A percentile compares a stretch with the other conserved stretches of the same genome.
phyloP scores from a whole-genome alignment of 257 asterid genomes.

The Catharanthus roseus region DNA sequence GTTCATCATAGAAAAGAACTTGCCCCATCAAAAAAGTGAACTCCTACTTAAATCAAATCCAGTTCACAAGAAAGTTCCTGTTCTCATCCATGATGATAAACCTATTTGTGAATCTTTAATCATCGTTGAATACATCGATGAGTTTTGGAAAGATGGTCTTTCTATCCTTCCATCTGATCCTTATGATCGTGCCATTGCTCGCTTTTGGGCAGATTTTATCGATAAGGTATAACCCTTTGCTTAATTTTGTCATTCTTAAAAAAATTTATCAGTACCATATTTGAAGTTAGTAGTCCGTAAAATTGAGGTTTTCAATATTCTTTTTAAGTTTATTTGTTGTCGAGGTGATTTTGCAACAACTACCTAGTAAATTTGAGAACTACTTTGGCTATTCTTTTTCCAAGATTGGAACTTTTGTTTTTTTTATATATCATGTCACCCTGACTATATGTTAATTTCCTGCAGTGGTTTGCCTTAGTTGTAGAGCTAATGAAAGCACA shows the following conservation, averaged over 20 bases:
- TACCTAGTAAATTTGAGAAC: no score
- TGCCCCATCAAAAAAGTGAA: constrained; percentile 25
- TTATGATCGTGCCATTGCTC: constrained; percentile 39
- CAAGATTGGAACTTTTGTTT: neutral
- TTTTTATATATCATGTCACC: neutral
- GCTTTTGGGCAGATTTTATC: constrained; percentile 51
- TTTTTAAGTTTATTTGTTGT: no score
- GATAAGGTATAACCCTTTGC: no score
- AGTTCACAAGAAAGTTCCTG: constrained; percentile 48
- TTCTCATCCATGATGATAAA: constrained; percentile 37
- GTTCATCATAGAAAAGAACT: constrained; percentile 21
- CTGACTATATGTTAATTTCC: neutral
- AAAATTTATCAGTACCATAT: no score
- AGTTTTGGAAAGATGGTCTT: constrained; percentile 30
- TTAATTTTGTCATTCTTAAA: no score
- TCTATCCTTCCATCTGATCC: constrained; percentile 40
- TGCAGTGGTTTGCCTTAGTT: constrained; percentile 12
- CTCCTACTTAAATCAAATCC: constrained; percentile 46
- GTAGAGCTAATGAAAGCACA: constrained; percentile 4
- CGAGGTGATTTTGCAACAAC: no score
- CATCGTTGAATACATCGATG: constrained; percentile 39
- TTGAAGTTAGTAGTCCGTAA: no score
- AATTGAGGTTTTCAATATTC: no score
- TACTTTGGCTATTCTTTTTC: no score
- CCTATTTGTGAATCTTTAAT: constrained; percentile 44